Conservation (phyloP, 495 filamentous ascomycete genomes). For the Xylaria scruposa region DNA sequence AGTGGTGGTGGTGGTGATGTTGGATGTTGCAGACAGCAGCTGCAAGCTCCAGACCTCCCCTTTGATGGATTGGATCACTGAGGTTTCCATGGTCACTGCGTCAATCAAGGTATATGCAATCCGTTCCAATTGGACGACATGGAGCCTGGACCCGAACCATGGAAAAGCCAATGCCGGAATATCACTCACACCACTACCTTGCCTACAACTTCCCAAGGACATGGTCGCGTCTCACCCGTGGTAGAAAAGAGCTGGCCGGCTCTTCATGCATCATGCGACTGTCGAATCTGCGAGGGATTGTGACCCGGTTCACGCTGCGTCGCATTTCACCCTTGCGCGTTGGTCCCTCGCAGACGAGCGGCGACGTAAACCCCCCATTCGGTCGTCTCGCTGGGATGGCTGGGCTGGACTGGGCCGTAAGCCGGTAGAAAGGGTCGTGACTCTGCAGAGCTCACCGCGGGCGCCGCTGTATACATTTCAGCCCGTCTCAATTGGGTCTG, state of each 20-base stretch:
- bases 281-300: slow-evolving; percentile 8
- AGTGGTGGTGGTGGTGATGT: background rate
- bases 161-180: slow-evolving; percentile 3
- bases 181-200: slow-evolving; percentile 27
- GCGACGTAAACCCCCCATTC: background rate
- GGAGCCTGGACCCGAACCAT: slow-evolving; percentile 17
- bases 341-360: slow-evolving; percentile 14
- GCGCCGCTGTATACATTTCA: background rate
- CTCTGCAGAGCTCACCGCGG: slow-evolving; percentile 13
- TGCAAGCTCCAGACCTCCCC: slow-evolving; percentile 16
- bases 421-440: background rate
- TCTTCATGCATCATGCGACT: slow-evolving; percentile 18
- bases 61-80: background rate
- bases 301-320: slow-evolving; percentile 17
- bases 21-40: slow-evolving; percentile 5
- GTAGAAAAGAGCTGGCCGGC: background rate
- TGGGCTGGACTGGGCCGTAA: slow-evolving; percentile 18
- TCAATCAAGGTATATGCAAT: slow-evolving; percentile 9
- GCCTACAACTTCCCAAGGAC: slow-evolving; percentile 10
- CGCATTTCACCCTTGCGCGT: background rate
- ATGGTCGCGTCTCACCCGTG: slow-evolving; percentile 16
- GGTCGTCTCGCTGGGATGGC: background rate
- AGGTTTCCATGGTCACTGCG: background rate
- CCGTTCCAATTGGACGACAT: slow-evolving; percentile 12
- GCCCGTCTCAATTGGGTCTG: background rate